Base-by-base conservation (phyloP, 805 yeast species). In the Ogataea nitratoaversa region DNA sequence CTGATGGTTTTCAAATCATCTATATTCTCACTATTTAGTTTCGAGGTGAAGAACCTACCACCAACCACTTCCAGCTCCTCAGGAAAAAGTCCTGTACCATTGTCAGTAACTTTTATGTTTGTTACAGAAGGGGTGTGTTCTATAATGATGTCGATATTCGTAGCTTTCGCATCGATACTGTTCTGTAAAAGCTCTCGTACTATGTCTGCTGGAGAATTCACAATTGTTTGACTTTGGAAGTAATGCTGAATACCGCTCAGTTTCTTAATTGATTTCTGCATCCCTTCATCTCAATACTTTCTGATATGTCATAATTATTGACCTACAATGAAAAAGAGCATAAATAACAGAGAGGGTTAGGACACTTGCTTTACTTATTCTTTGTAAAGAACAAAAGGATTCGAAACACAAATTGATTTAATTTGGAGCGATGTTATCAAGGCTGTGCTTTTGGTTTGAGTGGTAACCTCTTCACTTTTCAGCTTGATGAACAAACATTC, bases 81-180 rank as follows among this genome's bases (percentile, higher is more conserved):
- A 0, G 70, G 67, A 4, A 47, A 41, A 2, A 90, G 76, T 0
- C 97, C 97, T 2, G 17, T 20, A 0, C 97, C 97, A 57, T 90
- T 68, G 58, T 90, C 97, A 1, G 46, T 44, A 1, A 86, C 79
- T 18, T 63, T 53, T 6, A 72, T 48, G 1, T 62, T 49, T 0
- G 51, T 37, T 4, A 64, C 49, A 42, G 71, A 71, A 8, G 30
- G 29, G 6, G 44, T 38, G 4, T 40, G 32, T 12, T 32, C 31
- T 1, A 62, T 16, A 5, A 33, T 37, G 3, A 74, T 23, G 8
- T 52, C 42, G 2, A 79, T 60, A 3, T 46, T 23, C 1, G 59
- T 49, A 0, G 87, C 77, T 0, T 62, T 59, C 0, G 84, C 72
- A 52, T 81, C 86, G 0, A 78, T 49, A 31, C 79, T 63, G 50